Evolutionary conservation across 805 yeast species (phyloP).

Genomic region (Priceomyces haplophilus): DNA sequence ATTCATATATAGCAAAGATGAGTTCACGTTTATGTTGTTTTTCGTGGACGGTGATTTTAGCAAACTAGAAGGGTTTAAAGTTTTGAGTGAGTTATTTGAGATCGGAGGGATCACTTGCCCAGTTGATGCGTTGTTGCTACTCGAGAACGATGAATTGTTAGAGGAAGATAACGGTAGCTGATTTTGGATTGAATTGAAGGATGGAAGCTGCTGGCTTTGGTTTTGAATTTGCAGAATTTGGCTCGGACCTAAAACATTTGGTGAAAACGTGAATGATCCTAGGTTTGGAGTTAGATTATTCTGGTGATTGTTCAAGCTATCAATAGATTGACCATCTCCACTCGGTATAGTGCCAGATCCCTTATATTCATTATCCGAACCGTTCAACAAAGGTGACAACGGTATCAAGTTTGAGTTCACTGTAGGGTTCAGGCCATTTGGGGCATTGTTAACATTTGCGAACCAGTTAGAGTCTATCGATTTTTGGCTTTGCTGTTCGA

Average conservation of each 20-base stretch:
- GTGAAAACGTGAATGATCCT: background rate
- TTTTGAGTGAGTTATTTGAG: conserved; percentile 12
- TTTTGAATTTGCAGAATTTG: conserved; percentile 24
- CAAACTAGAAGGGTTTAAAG: conserved; percentile 27
- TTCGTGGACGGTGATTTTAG: conserved; percentile 14
- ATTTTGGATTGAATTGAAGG: conserved; percentile 35
- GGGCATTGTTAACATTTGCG: conserved; percentile 4
- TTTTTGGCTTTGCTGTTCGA: conserved; percentile 7
- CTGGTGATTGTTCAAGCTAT: conserved; percentile 15
- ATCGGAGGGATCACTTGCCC: conserved; percentile 14
- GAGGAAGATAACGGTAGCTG: conserved; percentile 29
- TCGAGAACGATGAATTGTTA: conserved; percentile 7
- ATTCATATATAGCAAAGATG: conserved; percentile 5
- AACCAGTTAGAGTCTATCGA: conserved; percentile 11
- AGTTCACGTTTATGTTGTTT: conserved; percentile 1
- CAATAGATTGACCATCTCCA: conserved; percentile 6
- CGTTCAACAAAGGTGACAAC: conserved; percentile 28
- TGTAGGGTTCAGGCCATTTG: conserved; percentile 1
- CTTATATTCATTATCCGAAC: conserved; percentile 19
- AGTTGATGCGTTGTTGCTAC: conserved; percentile 5
- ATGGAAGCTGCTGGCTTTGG: conserved; percentile 33
- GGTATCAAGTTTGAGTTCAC: conserved; percentile 23
- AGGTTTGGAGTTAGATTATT: conserved; percentile 8
- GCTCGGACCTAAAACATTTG: conserved; percentile 16
- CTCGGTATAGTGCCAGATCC: conserved; percentile 2